A percentile compares a stretch with the other conserved stretches of the same genome.
phyloP scores from a whole-genome alignment of 768 basidiomycete species.

The Tulasnella sp. region DNA sequence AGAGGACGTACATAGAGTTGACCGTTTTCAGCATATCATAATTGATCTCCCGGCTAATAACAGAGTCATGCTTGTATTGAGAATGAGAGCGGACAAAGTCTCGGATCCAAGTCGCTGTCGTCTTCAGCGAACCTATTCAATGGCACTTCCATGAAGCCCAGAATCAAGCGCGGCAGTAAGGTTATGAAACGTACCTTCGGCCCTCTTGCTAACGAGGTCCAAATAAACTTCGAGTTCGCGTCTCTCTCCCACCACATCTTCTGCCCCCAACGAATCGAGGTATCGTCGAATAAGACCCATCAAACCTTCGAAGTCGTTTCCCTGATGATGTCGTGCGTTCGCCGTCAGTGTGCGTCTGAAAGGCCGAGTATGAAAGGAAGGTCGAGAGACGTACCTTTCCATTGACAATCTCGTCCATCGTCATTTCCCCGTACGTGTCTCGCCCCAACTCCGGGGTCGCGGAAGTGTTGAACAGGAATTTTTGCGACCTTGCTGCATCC shows the following conservation, averaged over 20 bases:
- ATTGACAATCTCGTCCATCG: constrained; percentile 52
- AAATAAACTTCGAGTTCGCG: constrained; percentile 69
- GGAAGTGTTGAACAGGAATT: constrained; percentile 71
- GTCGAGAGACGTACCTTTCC: background rate
- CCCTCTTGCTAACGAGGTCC: constrained; percentile 67
- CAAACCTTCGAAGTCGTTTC: background rate
- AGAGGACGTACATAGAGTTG: constrained; percentile 75
- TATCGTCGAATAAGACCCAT: background rate
- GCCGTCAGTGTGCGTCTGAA: background rate
- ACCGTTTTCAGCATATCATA: constrained; percentile 86
- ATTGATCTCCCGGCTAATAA: constrained; percentile 83
- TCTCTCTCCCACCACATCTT: constrained; percentile 47
- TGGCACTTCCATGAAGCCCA: background rate
- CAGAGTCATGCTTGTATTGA: constrained; percentile 85
- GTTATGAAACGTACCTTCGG: constrained; percentile 59
- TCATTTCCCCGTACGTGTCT: constrained; percentile 88
- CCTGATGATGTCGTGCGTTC: background rate
- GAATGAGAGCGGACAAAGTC: constrained; percentile 87
- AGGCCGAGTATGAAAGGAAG: background rate
- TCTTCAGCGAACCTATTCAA: constrained; percentile 64
- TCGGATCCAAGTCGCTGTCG: constrained; percentile 89
- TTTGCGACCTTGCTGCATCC: constrained; percentile 64
- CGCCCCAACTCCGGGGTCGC: constrained; percentile 33
- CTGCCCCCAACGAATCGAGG: background rate
- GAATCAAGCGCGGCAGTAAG: background rate